Evolutionary conservation across 805 yeast genomes (phyloP), one percentile per base, ranked within the genome.

Genomic region (Ogataea thermomethanolica): DNA sequence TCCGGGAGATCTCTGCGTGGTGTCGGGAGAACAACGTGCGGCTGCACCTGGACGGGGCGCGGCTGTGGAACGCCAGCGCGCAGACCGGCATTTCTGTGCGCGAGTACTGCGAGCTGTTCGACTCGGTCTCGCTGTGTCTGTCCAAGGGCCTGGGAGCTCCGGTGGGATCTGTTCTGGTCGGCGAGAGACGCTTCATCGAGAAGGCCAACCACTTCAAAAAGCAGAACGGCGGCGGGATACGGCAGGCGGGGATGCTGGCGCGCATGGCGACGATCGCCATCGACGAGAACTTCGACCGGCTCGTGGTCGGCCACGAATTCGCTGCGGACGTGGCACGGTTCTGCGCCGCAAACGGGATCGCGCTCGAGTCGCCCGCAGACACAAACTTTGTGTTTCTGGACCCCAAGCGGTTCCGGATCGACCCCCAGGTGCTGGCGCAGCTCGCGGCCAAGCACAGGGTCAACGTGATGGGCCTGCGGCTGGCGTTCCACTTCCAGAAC

Each of bases 141-240:
- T 85, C 95, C 33, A 88, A 88, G 62, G 83, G 93, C 8, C 69
- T 88, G 55, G 95, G 95, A 44, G 95, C 96, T 2, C 96, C 96
- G 39, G 78, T 88, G 56, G 96, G 96, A 3, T 81, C 93, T 14
- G 76, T 89, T 5, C 71, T 88, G 35, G 95, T 87, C 29, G 90
- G 95, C 33, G 67, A 69, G 34, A 54, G 59, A 27, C 65, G 67
- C 34, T 74, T 79, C 50, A 80, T 86, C 47, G 67, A 70, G 50
- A 81, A 77, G 55, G 84, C 90, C 35, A 81, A 78, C 59, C 93
- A 88, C 64, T 82, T 87, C 67, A 82, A 84, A 52, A 88, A 88
- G 56, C 96, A 88, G 65, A 76, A 77, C 49, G 96, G 96, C 59
- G 96, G 96, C 51, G 95, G 95, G 46, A 78, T 88, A 35, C 74